A percentile compares a stretch with the other conserved stretches of the same genome.
These are phyloP conservation scores for Symbiodinium natans DNA, from an alignment of 73 alveolate genomes.

Conservation along the genomic window DNA sequence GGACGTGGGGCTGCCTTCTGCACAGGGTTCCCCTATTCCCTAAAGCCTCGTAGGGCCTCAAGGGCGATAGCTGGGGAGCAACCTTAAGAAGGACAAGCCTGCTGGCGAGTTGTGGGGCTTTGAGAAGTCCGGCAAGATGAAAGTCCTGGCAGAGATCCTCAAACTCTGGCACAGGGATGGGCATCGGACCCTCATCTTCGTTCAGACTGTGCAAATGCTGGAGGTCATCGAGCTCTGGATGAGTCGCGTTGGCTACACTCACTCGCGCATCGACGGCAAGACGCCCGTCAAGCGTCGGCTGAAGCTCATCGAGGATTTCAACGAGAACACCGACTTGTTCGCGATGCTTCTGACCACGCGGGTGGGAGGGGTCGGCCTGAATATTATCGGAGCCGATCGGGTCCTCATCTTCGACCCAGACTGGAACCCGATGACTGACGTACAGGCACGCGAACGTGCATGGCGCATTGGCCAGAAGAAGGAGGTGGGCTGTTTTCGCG, in stretches of 20 bases:
- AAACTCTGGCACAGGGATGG: constrained; percentile 95
- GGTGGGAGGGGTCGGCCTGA: constrained; percentile 99
- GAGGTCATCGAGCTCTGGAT: constrained; percentile 93
- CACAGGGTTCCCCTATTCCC: background rate
- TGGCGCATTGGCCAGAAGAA: constrained; percentile 99
- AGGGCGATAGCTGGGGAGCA: constrained; percentile 45
- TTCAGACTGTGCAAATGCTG: constrained; percentile 95
- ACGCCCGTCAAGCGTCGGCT: constrained; percentile 94
- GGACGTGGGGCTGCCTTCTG: constrained; percentile 73
- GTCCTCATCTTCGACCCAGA: constrained; percentile 99
- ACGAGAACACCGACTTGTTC: constrained; percentile 97
- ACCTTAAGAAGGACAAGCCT: constrained; percentile 73
- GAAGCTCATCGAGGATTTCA: constrained; percentile 97
- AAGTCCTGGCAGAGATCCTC: constrained; percentile 95
- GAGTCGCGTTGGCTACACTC: constrained; percentile 95
- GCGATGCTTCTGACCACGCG: constrained; percentile 98
- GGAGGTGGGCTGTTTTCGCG: constrained; percentile 42
- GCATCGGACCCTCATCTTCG: constrained; percentile 96
- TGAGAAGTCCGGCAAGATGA: constrained; percentile 95
- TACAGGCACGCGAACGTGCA: constrained; percentile 99
- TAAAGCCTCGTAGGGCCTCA: too few species aligned
- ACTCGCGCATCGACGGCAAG: constrained; percentile 95
- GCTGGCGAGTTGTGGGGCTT: constrained; percentile 91
- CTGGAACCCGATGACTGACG: constrained; percentile 99
- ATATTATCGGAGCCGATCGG: constrained; percentile 98